phyloP scores from a whole-genome alignment of 768 basidiomycete species.

The Psilocybe azurescens region DNA sequence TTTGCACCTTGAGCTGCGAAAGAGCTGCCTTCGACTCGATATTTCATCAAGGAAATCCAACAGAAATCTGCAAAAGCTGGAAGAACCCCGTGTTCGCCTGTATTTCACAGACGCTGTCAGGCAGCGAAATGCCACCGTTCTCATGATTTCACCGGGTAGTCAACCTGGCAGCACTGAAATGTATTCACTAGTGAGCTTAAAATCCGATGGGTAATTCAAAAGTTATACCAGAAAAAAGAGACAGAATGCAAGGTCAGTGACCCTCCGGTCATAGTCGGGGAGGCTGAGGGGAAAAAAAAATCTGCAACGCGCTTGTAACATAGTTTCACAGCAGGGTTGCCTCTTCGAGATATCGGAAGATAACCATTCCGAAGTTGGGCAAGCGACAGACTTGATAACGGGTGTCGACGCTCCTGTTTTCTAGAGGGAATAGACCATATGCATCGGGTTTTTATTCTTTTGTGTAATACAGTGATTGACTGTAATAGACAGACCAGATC shows the following conservation, averaged over 20 bases:
- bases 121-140: constrained; percentile 7
- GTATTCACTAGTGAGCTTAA: constrained; percentile 13
- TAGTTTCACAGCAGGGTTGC: neutral
- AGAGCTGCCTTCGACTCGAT: neutral
- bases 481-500: neutral
- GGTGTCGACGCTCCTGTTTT: neutral
- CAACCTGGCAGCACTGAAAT: constrained; percentile 5
- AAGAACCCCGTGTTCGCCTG: constrained; percentile 10
- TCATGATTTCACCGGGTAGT: constrained; percentile 19
- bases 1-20: neutral
- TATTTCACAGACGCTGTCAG: constrained; percentile 19
- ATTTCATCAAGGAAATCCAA: constrained; percentile 2
- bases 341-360: neutral
- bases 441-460: neutral
- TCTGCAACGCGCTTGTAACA: neutral
- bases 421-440: neutral
- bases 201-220: constrained; percentile 4
- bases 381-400: neutral
- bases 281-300: constrained; percentile 1
- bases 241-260: neutral
- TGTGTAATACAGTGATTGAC: neutral
- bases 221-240: constrained; percentile 12
- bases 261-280: constrained; percentile 3
- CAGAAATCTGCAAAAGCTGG: neutral
- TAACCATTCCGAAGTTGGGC: neutral